Evolutionary conservation across 805 yeast species (phyloP).

Genomic region (Huiozyma sinensis): DNA sequence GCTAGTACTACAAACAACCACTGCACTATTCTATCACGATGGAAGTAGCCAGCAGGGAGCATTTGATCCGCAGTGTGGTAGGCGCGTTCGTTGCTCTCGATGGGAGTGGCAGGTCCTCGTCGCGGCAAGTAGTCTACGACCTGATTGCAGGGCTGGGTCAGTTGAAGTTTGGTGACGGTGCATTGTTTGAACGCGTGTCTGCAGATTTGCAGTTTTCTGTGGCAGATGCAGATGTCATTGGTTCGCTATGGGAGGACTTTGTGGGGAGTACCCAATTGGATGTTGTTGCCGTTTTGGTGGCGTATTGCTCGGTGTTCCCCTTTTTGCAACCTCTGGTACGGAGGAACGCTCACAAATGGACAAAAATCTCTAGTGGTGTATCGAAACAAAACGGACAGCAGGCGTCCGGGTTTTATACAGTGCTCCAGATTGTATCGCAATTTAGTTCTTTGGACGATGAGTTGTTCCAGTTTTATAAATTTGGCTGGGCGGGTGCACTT

Average conservation of each 20-base stretch:
- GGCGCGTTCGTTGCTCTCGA: too few species aligned
- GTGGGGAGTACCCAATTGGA: not conserved
- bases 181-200: too few species aligned
- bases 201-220: too few species aligned
- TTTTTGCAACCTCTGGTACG: constrained; percentile 9
- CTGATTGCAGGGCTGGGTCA: not conserved
- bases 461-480: constrained; percentile 5
- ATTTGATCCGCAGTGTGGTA: too few species aligned
- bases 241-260: not conserved
- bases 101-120: too few species aligned
- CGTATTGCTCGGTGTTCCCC: constrained; percentile 14
- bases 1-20: too few species aligned
- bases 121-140: not conserved
- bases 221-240: not conserved
- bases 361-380: not conserved
- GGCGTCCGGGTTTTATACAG: constrained; percentile 12
- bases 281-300: constrained; percentile 11
- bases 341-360: constrained; percentile 1
- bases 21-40: too few species aligned
- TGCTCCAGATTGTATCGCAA: constrained; percentile 10
- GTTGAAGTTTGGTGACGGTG: too few species aligned
- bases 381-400: constrained; percentile 4
- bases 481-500: constrained; percentile 8
- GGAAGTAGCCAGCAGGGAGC: too few species aligned
- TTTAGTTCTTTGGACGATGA: constrained; percentile 8